These are phyloP conservation scores for Penicillium griseofulvum DNA, from an alignment of 2,329 filamentous ascomycete species.

Conservation along the genomic window DNA sequence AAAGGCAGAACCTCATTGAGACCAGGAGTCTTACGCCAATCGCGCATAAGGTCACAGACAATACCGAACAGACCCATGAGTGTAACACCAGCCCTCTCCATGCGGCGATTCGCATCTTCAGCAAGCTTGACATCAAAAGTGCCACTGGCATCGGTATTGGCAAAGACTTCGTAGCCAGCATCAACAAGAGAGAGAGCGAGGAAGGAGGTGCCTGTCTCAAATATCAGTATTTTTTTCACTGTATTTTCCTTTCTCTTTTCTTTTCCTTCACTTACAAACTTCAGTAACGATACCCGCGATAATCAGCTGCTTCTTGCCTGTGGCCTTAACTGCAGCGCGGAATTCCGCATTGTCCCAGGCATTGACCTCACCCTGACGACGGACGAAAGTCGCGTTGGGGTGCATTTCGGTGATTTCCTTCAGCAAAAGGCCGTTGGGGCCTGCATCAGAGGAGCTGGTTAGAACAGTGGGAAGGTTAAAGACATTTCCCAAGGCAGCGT, in stretches of 20 bases:
- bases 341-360: conserved; percentile 75
- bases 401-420: conserved; percentile 68
- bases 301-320: conserved; percentile 68
- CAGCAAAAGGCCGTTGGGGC: conserved; percentile 69
- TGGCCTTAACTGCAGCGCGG: conserved; percentile 61
- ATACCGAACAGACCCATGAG: conserved; percentile 57
- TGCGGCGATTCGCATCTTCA: conserved; percentile 64
- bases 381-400: conserved; percentile 64
- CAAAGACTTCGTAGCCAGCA: conserved; percentile 65
- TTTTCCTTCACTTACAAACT: conserved; percentile 55
- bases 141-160: conserved; percentile 21
- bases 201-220: conserved; percentile 60
- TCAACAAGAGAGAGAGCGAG: conserved; percentile 68
- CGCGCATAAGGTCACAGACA: conserved; percentile 66
- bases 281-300: conserved; percentile 71
- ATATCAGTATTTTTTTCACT: conserved; percentile 2
- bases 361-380: conserved; percentile 69
- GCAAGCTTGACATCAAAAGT: conserved; percentile 38
- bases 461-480: conserved; percentile 69
- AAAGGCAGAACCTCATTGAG: conserved; percentile 59
- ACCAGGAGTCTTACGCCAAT: conserved; percentile 62
- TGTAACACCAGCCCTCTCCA: conserved; percentile 64
- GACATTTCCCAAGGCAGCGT: conserved; percentile 62
- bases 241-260: background rate
- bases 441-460: conserved; percentile 66